Conservation (phyloP, 2,329 filamentous ascomycete genomes). For the Epichloe baconii region DNA sequence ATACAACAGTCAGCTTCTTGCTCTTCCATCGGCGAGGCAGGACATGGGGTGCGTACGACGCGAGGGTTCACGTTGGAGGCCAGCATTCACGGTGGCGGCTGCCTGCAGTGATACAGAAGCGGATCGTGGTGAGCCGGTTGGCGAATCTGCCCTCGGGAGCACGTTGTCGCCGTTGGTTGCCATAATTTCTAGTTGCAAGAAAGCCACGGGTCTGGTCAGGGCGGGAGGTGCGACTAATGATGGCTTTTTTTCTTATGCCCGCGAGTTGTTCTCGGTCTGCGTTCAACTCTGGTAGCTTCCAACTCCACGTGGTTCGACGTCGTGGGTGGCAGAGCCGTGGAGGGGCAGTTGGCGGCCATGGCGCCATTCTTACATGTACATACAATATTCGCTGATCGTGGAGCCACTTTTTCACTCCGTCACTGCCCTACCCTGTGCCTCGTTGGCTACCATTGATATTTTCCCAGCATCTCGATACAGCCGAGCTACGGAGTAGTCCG, state of each 20-base stretch:
- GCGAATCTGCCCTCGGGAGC: constrained; percentile 29
- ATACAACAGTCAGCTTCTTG: constrained; percentile 12
- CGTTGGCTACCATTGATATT: background rate
- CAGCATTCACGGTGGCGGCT: constrained; percentile 64
- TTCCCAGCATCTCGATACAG: background rate
- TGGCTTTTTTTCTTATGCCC: background rate
- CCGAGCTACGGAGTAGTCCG: too few relatives aligned
- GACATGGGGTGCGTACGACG: constrained; percentile 29
- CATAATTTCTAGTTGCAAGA: constrained; percentile 8
- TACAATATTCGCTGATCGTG: background rate
- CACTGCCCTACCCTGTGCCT: background rate
- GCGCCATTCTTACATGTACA: too few relatives aligned
- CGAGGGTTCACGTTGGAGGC: constrained; percentile 53
- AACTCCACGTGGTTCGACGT: constrained; percentile 1
- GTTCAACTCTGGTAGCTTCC: background rate
- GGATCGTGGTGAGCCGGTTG: constrained; percentile 49
- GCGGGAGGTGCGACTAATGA: background rate
- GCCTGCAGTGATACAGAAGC: constrained; percentile 61
- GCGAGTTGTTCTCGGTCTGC: background rate
- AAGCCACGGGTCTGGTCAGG: background rate
- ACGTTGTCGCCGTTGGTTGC: constrained; percentile 16
- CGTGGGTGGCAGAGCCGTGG: background rate
- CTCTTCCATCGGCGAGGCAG: background rate
- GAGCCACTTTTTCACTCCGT: background rate
- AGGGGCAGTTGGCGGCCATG: background rate